Evolutionary conservation across 2,329 filamentous ascomycete genomes (phyloP).

Genomic region (Penicillium psychrosexuale): DNA sequence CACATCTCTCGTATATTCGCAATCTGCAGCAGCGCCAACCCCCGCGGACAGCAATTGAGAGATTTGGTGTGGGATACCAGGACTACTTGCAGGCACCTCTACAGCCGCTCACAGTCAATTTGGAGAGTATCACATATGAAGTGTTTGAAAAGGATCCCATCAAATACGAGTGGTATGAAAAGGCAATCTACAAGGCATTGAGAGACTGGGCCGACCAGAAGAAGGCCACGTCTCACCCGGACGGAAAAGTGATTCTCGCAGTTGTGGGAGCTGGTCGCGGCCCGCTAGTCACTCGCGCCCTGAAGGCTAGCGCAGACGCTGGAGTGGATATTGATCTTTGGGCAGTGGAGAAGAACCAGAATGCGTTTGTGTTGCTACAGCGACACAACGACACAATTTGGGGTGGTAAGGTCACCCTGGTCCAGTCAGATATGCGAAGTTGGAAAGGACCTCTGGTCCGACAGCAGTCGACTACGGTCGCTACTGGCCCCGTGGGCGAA

Average conservation of each 20-base stretch:
- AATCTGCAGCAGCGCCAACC: slow-evolving; percentile 82
- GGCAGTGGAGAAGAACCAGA: slow-evolving; percentile 97
- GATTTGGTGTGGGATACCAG: slow-evolving; percentile 71
- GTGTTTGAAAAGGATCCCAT: slow-evolving; percentile 98
- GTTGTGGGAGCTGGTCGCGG: slow-evolving; percentile 92
- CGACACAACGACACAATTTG: slow-evolving; percentile 81
- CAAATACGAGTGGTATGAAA: slow-evolving; percentile 95
- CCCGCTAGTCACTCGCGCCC: slow-evolving; percentile 80
- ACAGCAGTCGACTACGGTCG: slow-evolving; percentile 19
- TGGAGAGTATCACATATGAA: slow-evolving; percentile 96
- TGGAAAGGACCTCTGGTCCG: slow-evolving; percentile 73
- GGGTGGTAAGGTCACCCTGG: slow-evolving; percentile 74
- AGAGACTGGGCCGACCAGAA: slow-evolving; percentile 70
- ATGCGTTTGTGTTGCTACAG: slow-evolving; percentile 89
- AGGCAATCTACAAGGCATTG: slow-evolving; percentile 75
- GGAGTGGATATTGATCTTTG: slow-evolving; percentile 79
- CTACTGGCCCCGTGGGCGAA: slow-evolving; percentile 31
- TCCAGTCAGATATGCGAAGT: slow-evolving; percentile 95
- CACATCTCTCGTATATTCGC: slow-evolving; percentile 75
- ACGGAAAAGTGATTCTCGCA: slow-evolving; percentile 74
- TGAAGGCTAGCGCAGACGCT: slow-evolving; percentile 73
- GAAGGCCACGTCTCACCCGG: slow-evolving; percentile 70
- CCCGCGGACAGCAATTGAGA: slow-evolving; percentile 59
- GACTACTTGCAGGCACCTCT: slow-evolving; percentile 94
- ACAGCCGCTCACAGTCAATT: slow-evolving; percentile 90